Evolutionary conservation across 805 yeast genomes (phyloP).

Genomic region (Metschnikowia shivogae): DNA sequence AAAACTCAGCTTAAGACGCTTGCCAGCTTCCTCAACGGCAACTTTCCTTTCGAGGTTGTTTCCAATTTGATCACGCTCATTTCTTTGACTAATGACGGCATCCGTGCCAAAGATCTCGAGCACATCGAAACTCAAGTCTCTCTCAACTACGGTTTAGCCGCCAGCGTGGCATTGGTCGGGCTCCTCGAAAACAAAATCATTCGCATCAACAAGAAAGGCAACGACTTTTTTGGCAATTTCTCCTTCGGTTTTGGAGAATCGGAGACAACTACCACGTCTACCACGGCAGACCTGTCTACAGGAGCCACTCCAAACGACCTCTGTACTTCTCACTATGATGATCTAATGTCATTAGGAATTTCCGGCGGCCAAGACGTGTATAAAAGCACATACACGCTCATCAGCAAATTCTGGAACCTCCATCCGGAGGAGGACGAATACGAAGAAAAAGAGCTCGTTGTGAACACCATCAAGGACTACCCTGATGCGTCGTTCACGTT

Average conservation of each 20-base stretch:
- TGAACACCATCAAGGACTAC: conserved; percentile 28
- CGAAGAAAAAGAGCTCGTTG: conserved; percentile 4
- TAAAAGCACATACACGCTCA: conserved; percentile 33
- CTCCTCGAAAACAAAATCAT: conserved; percentile 48
- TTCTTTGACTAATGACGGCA: conserved; percentile 62
- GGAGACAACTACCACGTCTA: conserved; percentile 15
- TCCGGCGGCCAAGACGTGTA: conserved; percentile 26
- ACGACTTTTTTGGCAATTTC: conserved; percentile 23
- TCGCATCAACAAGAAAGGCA: conserved; percentile 23
- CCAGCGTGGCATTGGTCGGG: conserved; percentile 44
- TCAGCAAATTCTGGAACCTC: conserved; percentile 44
- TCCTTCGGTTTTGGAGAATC: conserved; percentile 15
- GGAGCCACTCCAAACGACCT: neutral
- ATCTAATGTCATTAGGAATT: conserved; percentile 24
- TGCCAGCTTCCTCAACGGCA: conserved; percentile 37
- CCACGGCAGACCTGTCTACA: conserved; percentile 5
- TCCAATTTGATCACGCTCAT: conserved; percentile 55
- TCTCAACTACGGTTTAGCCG: conserved; percentile 61
- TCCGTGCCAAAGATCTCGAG: conserved; percentile 60
- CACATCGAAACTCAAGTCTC: conserved; percentile 51
- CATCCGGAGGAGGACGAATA: conserved; percentile 39
- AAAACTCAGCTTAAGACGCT: conserved; percentile 26
- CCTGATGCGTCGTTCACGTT: conserved; percentile 57
- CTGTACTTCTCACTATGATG: conserved; percentile 13
- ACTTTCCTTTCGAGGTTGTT: conserved; percentile 37